Base-by-base conservation (phyloP, 495 filamentous ascomycete genomes). In the Neurospora intermedia region DNA sequence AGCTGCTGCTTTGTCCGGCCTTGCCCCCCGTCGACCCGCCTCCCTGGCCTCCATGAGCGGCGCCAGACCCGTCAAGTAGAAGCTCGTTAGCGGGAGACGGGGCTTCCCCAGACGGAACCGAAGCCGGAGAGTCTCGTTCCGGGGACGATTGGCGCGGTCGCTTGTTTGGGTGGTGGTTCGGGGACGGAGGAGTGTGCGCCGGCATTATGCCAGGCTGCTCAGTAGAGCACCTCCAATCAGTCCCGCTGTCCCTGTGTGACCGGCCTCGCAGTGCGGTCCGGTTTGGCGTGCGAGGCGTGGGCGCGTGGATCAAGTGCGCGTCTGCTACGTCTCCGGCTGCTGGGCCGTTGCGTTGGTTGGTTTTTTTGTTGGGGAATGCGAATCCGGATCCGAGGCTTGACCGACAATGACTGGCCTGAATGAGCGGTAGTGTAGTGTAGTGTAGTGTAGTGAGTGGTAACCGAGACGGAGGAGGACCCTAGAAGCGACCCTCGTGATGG, bases 1-100 rank as follows among this genome's bases (percentile, higher is more conserved):
- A 97, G 76, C 81, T 87, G 76, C 83, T 86, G 72, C 84, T 86
- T 74, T 87, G 85, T 1, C 84, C 82, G 23, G 81, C 78, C 76
- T 85, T 87, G 39, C 77, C 76, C 13, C 73, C 66, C 75, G 31
- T 38, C 73, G 16, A 20, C 70, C 16, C 74, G 35, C 38, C 45
- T 9, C 70, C 74, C 66, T 31, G 69, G 16, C 46, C 70, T 11
- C 23, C 70, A 43, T 43, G 66, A 45, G 73, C 72, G 43, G 62
- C 71, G 27, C 71, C 72, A 38, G 75, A 66, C 39, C 78, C 80
- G 74, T 81, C 76, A 70, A 77, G 72, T n/a, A 75, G 46, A 69
- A 83, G 78, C 72, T 86, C 84, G 72, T 73, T 75, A 40, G 79
- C 79, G 6, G 82, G 81, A 27, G 79, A 76, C 13, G 74, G 41